A percentile compares a stretch with the other conserved stretches of the same genome.
Evolutionary conservation across 495 filamentous ascomycete species (phyloP).

Genomic region (Usnea hakonensis): DNA sequence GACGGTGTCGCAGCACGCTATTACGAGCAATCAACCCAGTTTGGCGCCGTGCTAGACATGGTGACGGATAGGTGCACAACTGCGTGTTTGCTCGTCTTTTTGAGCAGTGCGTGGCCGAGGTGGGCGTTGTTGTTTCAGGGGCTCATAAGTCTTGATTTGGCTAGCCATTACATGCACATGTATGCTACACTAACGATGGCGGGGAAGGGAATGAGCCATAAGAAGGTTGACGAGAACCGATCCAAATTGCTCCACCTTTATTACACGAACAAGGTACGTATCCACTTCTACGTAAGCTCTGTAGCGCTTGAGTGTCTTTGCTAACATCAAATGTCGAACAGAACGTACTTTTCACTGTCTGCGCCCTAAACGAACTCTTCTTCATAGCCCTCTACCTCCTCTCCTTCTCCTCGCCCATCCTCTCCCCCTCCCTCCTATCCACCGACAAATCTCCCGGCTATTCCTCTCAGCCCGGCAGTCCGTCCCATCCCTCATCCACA

Average conservation of each 20-base stretch:
- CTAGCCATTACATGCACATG: constrained; percentile 98
- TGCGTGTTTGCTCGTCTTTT: constrained; percentile 84
- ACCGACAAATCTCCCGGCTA: constrained; percentile 39
- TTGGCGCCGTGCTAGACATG: constrained; percentile 97
- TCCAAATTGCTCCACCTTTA: constrained; percentile 84
- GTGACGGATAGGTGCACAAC: constrained; percentile 94
- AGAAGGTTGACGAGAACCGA: constrained; percentile 72
- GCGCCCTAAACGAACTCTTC: constrained; percentile 85
- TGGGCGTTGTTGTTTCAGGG: constrained; percentile 91
- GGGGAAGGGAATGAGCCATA: constrained; percentile 63
- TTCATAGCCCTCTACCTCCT: constrained; percentile 97
- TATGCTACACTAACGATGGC: constrained; percentile 84
- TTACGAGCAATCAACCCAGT: constrained; percentile 84
- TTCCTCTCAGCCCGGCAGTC: constrained; percentile 55
- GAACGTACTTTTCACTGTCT: constrained; percentile 88
- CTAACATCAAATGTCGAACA: constrained; percentile 28
- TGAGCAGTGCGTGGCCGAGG: constrained; percentile 83
- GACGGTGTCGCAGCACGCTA: constrained; percentile 85
- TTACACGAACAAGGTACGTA: constrained; percentile 86
- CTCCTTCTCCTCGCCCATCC: constrained; percentile 81
- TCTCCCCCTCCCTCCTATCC: constrained; percentile 73
- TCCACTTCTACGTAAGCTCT: not conserved
- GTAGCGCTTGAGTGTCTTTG: not conserved
- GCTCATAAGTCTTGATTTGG: constrained; percentile 82
- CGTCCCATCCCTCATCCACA: constrained; percentile 55